Conservation (phyloP, 2,329 filamentous ascomycete genomes). For the Pseudogymnoascus verrucosus region DNA sequence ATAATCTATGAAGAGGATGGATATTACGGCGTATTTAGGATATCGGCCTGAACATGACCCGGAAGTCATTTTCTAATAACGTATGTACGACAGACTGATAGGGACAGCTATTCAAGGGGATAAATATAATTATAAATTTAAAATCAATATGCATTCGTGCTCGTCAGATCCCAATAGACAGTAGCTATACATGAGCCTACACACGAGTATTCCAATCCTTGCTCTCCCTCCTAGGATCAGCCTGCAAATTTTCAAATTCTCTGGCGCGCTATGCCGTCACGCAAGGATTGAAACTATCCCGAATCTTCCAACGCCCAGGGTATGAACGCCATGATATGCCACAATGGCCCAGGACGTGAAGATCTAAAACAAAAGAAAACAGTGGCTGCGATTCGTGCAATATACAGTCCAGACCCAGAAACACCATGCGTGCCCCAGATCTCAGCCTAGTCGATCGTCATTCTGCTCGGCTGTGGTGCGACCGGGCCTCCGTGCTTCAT, state of each 20-base stretch:
- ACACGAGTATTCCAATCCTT: neutral
- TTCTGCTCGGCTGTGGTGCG: conserved; percentile 34
- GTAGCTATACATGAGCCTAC: conserved; percentile 4
- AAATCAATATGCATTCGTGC: neutral
- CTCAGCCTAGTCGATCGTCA: conserved; percentile 39
- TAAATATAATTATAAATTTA: neutral
- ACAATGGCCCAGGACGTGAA: conserved; percentile 22
- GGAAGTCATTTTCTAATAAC: neutral
- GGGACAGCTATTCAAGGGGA: neutral
- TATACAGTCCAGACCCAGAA: conserved; percentile 20
- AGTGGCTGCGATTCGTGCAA: conserved; percentile 19
- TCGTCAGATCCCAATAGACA: neutral
- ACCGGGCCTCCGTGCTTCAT: conserved; percentile 24
- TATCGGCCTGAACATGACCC: neutral
- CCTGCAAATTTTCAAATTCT: neutral
- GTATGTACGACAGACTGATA: neutral
- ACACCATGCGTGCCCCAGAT: neutral
- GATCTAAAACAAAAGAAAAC: conserved; percentile 17
- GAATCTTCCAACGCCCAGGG: conserved; percentile 23
- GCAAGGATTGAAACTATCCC: conserved; percentile 19
- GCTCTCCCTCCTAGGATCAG: neutral
- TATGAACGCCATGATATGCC: conserved; percentile 25
- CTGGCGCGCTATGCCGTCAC: conserved; percentile 8
- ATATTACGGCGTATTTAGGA: neutral
- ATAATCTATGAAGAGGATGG: neutral